Conservation (phyloP, 495 filamentous ascomycete species). For the Endocarpon pusillum region DNA sequence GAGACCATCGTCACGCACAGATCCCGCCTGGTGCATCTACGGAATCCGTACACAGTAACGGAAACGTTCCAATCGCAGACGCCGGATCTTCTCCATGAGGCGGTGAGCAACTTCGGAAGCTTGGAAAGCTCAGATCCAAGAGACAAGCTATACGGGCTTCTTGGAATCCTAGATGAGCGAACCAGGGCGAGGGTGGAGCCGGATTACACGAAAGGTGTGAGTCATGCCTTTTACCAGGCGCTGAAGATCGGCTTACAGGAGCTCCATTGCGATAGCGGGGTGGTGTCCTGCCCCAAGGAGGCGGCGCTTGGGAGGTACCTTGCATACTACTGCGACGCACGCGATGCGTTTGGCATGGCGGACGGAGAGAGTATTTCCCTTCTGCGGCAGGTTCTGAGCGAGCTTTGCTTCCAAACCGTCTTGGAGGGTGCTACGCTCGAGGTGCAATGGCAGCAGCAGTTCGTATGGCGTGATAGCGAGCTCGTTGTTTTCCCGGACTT, state of each 20-base stretch:
- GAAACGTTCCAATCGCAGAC: conserved; percentile 7
- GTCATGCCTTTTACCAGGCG: conserved; percentile 8
- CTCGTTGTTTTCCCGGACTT: background rate
- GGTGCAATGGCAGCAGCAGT: conserved; percentile 1
- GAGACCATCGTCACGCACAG: conserved; percentile 8
- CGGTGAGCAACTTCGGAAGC: background rate
- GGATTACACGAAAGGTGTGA: conserved; percentile 6
- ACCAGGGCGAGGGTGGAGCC: conserved; percentile 1
- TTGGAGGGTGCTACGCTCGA: background rate
- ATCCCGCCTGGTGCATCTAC: background rate
- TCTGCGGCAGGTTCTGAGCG: conserved; percentile 2
- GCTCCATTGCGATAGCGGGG: conserved; percentile 2
- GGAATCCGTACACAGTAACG: conserved; percentile 2
- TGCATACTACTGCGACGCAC: conserved; percentile 7
- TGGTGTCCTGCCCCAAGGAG: background rate
- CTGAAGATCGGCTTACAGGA: conserved; percentile 8
- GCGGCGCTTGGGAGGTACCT: background rate
- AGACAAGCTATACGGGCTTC: background rate
- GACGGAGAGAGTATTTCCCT: conserved; percentile 5
- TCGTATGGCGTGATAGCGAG: background rate
- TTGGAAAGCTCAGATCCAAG: background rate
- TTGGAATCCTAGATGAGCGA: background rate
- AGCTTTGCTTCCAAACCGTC: background rate
- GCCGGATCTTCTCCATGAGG: conserved; percentile 1
- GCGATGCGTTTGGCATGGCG: conserved; percentile 6